Percentiles rank a stretch among this genome's conserved stretches.
Evolutionary conservation across 768 basidiomycete species (phyloP).

Genomic region (Multifurca ochricompacta): DNA sequence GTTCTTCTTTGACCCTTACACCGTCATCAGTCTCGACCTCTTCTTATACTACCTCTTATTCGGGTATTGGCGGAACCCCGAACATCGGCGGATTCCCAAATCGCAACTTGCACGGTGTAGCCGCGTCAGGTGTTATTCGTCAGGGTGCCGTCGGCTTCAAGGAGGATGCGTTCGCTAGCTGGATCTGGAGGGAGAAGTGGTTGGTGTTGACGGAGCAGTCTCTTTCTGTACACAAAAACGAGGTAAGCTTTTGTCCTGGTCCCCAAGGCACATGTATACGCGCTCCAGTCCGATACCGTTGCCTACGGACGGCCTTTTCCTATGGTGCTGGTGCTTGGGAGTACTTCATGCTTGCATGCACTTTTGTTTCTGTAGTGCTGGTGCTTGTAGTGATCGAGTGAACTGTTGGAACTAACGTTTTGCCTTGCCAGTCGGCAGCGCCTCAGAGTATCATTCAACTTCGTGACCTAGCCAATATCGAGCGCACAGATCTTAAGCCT

Average conservation of each 20-base stretch:
- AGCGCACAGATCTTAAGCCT: conserved; percentile 89
- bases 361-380: neutral
- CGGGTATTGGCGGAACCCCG: conserved; percentile 78
- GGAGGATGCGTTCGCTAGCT: conserved; percentile 89
- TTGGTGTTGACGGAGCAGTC: conserved; percentile 75
- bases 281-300: neutral
- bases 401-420: neutral
- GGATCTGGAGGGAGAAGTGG: conserved; percentile 90
- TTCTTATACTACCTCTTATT: conserved; percentile 59
- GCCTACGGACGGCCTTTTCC: neutral
- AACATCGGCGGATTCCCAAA: conserved; percentile 81
- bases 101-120: conserved; percentile 34
- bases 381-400: neutral
- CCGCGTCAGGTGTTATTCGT: conserved; percentile 45
- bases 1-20: conserved; percentile 46
- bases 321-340: neutral
- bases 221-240: conserved; percentile 81
- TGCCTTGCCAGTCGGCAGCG: conserved; percentile 37
- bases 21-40: conserved; percentile 44
- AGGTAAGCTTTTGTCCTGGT: conserved; percentile 51
- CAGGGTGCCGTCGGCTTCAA: conserved; percentile 78
- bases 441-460: conserved; percentile 57
- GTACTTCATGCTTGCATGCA: neutral
- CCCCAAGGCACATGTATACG: neutral
- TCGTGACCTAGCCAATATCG: conserved; percentile 76